Evolutionary conservation across 2,329 filamentous ascomycete species (phyloP), one percentile per base, ranked within the genome.

Genomic region (Xylariales sp.): DNA sequence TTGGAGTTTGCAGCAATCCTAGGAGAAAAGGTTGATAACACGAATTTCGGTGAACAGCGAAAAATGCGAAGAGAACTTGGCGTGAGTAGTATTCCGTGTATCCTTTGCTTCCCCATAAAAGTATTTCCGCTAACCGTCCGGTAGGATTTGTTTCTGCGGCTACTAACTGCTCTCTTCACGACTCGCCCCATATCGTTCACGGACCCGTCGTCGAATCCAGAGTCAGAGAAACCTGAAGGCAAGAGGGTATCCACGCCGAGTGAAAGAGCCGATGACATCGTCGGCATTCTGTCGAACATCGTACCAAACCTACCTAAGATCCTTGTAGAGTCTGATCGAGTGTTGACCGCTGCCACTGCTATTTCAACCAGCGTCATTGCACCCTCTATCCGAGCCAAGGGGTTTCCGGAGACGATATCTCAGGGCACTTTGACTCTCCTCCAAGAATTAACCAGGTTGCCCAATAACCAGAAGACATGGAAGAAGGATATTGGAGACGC

Each of bases 11-110:
- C 88, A 1, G 85, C 87, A 1, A 86, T 95, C 27, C 67, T 98
- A 25, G 91, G 93, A 2, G 85, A 93, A 57, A 98, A 98, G 67
- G 85, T 97, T 34, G 90, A 96, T 59, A 96, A 98, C 51, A 98
- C 91, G 11, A 96, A 90, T 52, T 97, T 96, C 62, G 91, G 91
- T 23, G 91, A 97, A 64, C 88, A 96, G 63, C 77, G 82, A 36
- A 89, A 85, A 60, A 95, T 96, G 88, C 80, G 90, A 44, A 79
- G 85, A 56, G 91, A 97, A 43, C 69, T 97, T 14, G 87, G 87
- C 17, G 88, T 91, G 71, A 62, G 85, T 75, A 10, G 10, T 19
- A 10, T 6, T 6, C 5, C 12, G 13, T 8, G 5, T 28, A n/a
- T 2, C 6, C 8, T n/a, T 5, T 27, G 7, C 20, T 24, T n/a